Conservation (phyloP, 2,329 filamentous ascomycete species). For the Cladophialophora carrionii region DNA sequence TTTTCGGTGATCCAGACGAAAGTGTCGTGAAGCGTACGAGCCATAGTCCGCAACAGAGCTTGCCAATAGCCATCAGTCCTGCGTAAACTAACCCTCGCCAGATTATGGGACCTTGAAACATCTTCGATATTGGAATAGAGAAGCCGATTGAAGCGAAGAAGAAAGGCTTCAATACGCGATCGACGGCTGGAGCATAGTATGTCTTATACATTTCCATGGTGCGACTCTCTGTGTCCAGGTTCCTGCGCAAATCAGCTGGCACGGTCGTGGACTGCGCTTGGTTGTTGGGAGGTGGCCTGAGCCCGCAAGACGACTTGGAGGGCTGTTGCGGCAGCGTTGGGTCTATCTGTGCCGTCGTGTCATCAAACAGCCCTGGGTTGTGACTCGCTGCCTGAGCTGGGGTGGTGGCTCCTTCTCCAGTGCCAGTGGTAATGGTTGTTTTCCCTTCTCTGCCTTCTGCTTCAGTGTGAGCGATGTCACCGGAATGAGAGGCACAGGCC, state of each 20-base stretch:
- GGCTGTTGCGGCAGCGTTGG: background rate
- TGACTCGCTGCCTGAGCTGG: too few relatives aligned
- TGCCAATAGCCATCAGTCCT: conserved; percentile 68
- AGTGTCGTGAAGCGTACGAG: conserved; percentile 48
- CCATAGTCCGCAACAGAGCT: conserved; percentile 65
- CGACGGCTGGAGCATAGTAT: conserved; percentile 53
- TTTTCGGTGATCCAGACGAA: conserved; percentile 7
- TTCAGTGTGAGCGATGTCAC: too few relatives aligned
- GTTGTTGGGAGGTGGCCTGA: conserved; percentile 1
- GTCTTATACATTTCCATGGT: conserved; percentile 47
- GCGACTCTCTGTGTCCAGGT: conserved; percentile 29
- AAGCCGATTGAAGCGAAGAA: conserved; percentile 78
- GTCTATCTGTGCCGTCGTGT: too few relatives aligned
- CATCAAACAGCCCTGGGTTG: background rate
- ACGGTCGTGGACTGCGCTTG: background rate
- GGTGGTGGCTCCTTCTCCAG: background rate
- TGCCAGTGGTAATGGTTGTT: background rate
- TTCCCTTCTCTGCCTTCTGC: background rate
- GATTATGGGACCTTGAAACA: conserved; percentile 66
- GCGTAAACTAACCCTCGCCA: conserved; percentile 77
- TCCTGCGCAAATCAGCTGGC: background rate
- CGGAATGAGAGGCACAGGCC: background rate
- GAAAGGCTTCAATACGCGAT: conserved; percentile 66
- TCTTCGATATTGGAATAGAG: conserved; percentile 71
- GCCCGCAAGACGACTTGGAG: background rate